Base-by-base conservation (phyloP, 768 basidiomycete genomes). In the Pulveroboletus sp. region DNA sequence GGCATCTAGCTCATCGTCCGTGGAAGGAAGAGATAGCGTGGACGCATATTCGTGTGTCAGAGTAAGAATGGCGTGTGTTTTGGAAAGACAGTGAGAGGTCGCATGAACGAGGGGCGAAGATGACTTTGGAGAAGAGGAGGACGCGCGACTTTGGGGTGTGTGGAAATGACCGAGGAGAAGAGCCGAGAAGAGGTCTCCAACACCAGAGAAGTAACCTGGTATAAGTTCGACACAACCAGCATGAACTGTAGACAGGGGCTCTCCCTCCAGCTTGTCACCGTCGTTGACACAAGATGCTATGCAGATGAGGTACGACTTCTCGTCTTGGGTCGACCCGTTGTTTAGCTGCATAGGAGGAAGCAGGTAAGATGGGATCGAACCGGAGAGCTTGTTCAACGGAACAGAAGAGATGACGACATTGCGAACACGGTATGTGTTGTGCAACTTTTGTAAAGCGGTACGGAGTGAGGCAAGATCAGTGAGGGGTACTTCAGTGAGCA, bases 141-240 rank as follows among this genome's bases (percentile, higher is more conserved):
- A 21, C 1, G 45, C 1, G 37, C 18, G 30, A 17, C 26, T 24
- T 21, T 28, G 60, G 17, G 55, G 52, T 40, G 73, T 66, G 38
- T 75, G 64, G 67, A 83, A 97, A 60, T 93, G 86, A 0, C 83
- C 93, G 5, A 95, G 75, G 26, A 94, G 81, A 48, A 97, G 81
- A 1, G 95, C 89, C 6, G 93, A 93, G 73, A 98, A 97, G 49
- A 97, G 82, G 67, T 99, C 96, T 15, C 96, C 96, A 10, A 96
- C 94, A 24, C 96, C 96, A 17, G 91, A 88, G 67, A 93, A 98
- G 72, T 97, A 96, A 10, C 93, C 94, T 6, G 85, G 80, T 39
- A 97, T 77, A 27, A 85, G 77, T 3, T 86, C 85, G 8, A 99
- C 82, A 39, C 76, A 78, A 60, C 82, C 82, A 0, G 82, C 83